These are phyloP conservation scores for Russula griseocarnosa DNA, from an alignment of 768 basidiomycete genomes.

Conservation along the genomic window DNA sequence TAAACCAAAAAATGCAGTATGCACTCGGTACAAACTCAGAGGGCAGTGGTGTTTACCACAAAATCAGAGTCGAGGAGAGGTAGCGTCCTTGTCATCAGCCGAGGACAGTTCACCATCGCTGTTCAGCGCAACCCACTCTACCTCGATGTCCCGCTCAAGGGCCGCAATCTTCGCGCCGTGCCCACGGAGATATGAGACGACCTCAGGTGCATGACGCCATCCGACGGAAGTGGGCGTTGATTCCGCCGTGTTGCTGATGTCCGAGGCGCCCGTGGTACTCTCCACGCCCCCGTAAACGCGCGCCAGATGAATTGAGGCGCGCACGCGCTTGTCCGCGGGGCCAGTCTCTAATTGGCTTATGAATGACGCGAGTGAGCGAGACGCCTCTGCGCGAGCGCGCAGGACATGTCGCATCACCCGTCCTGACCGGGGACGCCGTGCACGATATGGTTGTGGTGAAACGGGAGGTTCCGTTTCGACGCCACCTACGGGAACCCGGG, in stretches of 20 bases:
- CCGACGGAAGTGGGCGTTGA: constrained; percentile 37
- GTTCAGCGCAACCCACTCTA: constrained; percentile 69
- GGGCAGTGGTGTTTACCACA: neutral
- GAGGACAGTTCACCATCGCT: constrained; percentile 52
- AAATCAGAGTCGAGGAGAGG: constrained; percentile 1
- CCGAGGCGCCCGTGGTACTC: constrained; percentile 27
- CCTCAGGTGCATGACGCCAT: constrained; percentile 66
- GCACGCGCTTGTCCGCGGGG: constrained; percentile 44
- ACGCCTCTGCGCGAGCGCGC: constrained; percentile 78
- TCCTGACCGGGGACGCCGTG: constrained; percentile 63
- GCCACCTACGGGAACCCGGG: constrained; percentile 32
- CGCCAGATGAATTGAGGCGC: constrained; percentile 50
- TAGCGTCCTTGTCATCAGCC: constrained; percentile 19
- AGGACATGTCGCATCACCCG: constrained; percentile 87
- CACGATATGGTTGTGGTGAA: constrained; percentile 28
- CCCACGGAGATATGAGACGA: constrained; percentile 62
- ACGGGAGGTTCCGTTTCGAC: constrained; percentile 25
- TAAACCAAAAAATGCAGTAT: neutral
- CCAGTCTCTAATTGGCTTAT: constrained; percentile 56
- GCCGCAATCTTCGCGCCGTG: constrained; percentile 68
- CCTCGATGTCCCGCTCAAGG: constrained; percentile 45
- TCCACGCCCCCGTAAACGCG: constrained; percentile 43
- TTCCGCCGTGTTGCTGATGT: constrained; percentile 32
- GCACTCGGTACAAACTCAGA: too few relatives aligned
- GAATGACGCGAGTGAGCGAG: constrained; percentile 67